Percentiles rank a stretch among this genome's conserved stretches.
These are phyloP conservation scores for Arthrobotrys sphaeroides DNA, from an alignment of 2,329 filamentous ascomycete genomes.

Conservation along the genomic window DNA sequence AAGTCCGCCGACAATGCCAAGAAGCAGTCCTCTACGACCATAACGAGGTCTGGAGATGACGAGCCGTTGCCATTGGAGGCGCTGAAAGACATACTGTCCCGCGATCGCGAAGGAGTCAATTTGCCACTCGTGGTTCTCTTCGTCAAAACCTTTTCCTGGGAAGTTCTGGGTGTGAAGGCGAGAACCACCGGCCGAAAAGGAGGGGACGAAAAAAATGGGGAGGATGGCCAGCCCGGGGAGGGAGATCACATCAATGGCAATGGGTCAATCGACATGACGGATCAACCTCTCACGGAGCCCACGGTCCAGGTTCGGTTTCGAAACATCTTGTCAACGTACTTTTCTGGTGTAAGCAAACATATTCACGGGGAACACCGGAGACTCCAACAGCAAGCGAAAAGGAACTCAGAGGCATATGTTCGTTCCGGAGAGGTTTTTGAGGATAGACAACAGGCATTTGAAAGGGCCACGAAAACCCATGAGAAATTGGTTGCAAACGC, in stretches of 20 bases:
- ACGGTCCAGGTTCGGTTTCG: slow-evolving; percentile 85
- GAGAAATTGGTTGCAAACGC: slow-evolving; percentile 90
- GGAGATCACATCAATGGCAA: slow-evolving; percentile 57
- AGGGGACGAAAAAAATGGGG: slow-evolving; percentile 71
- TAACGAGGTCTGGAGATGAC: slow-evolving; percentile 74
- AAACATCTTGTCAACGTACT: slow-evolving; percentile 84
- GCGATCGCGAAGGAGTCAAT: slow-evolving; percentile 92
- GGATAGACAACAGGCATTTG: slow-evolving; percentile 93
- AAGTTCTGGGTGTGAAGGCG: slow-evolving; percentile 82
- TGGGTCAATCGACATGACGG: slow-evolving; percentile 63
- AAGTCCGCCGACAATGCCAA: slow-evolving; percentile 47
- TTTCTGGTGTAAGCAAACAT: slow-evolving; percentile 90
- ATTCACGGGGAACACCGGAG: slow-evolving; percentile 91
- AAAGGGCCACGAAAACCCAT: slow-evolving; percentile 90
- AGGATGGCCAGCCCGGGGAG: slow-evolving; percentile 61
- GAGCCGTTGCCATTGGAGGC: slow-evolving; percentile 97
- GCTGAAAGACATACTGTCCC: slow-evolving; percentile 92
- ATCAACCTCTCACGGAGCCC: slow-evolving; percentile 70
- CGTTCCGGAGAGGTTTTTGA: slow-evolving; percentile 99
- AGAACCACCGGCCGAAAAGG: slow-evolving; percentile 84
- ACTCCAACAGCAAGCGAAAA: slow-evolving; percentile 83
- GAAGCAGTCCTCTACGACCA: slow-evolving; percentile 66
- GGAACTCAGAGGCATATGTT: slow-evolving; percentile 97
- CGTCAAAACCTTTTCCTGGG: slow-evolving; percentile 96
- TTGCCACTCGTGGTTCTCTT: slow-evolving; percentile 91